Base-by-base conservation (phyloP, 345 rosid genomes). In the Raphanus raphanistrum region DNA sequence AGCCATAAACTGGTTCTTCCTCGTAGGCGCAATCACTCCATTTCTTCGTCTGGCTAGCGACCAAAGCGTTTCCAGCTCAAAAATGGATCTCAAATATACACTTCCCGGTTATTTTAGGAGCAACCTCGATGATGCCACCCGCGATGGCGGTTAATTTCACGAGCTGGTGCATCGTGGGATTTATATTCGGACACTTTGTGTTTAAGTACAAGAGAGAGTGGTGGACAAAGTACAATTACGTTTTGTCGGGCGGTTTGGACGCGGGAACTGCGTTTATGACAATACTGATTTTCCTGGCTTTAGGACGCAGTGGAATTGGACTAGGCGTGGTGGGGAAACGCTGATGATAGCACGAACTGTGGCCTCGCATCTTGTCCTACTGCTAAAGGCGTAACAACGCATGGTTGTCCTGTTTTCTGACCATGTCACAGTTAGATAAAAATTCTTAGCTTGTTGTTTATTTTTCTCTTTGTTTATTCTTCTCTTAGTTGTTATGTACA, bases 261-360 rank as follows among this genome's bases (percentile, higher is more conserved):
- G 95, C 95, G 0, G 95, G 97, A 55, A 87, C 90, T 0, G 95
- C 97, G 1, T 93, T 91, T 71, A 86, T 88, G 88, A 81, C 91
- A 0, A 52, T 93, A 6, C 59, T 93, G 57, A 27, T 93, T 10
- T 91, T 89, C 59, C 50, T 91, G 1, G 26, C 86, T 13, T 76
- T 91, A 16, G 83, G 83, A 71, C 84, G 86, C n/a, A 68, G 67
- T 50, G 65, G 84, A 5, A 72, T 93, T 25, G 33, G 45, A 1
- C 3, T 93, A n/a, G 9, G n/a, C 59, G 13, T 93, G 97, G 97
- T 91, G 97, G 97, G 98, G 95, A 38, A 87, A 81, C 69, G 74
- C 71, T 5, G 76, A 79, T 2, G 94, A 91, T 41, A 73, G 79
- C 3, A 90, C 85, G 28, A 83, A 81, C 2, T 91, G 98, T 52